Evolutionary conservation across 805 yeast species (phyloP).

Genomic region (Ogataea nitratoaversa): DNA sequence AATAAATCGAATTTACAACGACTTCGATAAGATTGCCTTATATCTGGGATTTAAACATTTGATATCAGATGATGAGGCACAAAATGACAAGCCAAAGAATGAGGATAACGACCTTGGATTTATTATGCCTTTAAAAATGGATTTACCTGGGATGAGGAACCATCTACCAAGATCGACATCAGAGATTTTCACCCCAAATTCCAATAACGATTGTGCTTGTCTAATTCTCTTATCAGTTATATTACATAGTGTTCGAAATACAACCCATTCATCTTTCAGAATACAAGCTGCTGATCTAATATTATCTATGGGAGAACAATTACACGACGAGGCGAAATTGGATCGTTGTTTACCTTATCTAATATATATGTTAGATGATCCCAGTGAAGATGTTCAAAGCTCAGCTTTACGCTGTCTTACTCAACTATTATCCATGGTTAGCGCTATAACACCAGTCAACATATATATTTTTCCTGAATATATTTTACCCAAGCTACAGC

Average conservation of each 20-base stretch:
- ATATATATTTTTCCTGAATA: slow-evolving; percentile 78
- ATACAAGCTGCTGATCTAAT: slow-evolving; percentile 73
- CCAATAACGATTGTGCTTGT: slow-evolving; percentile 41
- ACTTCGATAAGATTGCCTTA: slow-evolving; percentile 48
- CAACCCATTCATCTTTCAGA: slow-evolving; percentile 55
- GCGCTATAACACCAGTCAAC: slow-evolving; percentile 68
- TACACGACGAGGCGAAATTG: slow-evolving; percentile 78
- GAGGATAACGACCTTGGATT: slow-evolving; percentile 10
- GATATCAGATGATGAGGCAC: slow-evolving; percentile 13
- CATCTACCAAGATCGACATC: slow-evolving; percentile 41
- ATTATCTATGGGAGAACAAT: slow-evolving; percentile 66
- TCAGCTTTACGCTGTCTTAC: slow-evolving; percentile 63
- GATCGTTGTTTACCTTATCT: slow-evolving; percentile 84
- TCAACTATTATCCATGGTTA: slow-evolving; percentile 61
- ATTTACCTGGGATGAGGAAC: slow-evolving; percentile 49
- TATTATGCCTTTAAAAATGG: slow-evolving; percentile 38
- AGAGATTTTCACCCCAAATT: slow-evolving; percentile 16
- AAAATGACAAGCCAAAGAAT: too few relatives aligned
- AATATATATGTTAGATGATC: slow-evolving; percentile 66
- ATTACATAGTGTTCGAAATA: slow-evolving; percentile 56
- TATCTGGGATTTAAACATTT: slow-evolving; percentile 34
- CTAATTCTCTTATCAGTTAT: slow-evolving; percentile 55
- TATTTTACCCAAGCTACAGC: slow-evolving; percentile 62
- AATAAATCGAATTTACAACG: slow-evolving; percentile 54
- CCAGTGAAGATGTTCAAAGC: slow-evolving; percentile 59